A percentile compares a stretch with the other conserved stretches of the same genome.
phyloP scores from a whole-genome alignment of 306 rosid species.

The Mimosa pudica region DNA sequence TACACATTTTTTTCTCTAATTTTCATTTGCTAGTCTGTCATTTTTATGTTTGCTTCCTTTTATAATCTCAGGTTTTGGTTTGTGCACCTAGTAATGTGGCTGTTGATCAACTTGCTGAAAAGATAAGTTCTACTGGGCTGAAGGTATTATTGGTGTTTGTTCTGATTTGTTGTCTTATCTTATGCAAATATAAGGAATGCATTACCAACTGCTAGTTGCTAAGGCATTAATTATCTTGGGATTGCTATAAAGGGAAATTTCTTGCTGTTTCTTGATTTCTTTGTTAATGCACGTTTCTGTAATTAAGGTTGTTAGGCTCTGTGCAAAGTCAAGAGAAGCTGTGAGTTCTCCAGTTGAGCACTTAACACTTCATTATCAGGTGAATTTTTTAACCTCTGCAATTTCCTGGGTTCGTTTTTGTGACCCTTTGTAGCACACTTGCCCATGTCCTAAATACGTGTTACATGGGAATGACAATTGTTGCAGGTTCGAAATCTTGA shows the following conservation, averaged over 20 bases:
- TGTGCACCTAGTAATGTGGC: constrained; percentile 99
- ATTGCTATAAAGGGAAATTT: background rate
- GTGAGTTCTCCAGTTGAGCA: constrained; percentile 99
- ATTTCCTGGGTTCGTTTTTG: background rate
- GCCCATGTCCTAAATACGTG: constrained; percentile 22
- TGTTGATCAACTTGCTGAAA: constrained; percentile 96
- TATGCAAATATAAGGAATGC: background rate
- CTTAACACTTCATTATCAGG: constrained; percentile 98
- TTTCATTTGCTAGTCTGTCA: background rate
- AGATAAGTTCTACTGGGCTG: constrained; percentile 95
- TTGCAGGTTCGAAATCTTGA: constrained; percentile 97
- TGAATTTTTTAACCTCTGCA: constrained; percentile 33
- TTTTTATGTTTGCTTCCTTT: background rate
- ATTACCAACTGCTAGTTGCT: background rate
- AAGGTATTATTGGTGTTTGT: constrained; percentile 62
- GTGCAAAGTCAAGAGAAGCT: constrained; percentile 99
- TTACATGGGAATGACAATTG: constrained; percentile 28
- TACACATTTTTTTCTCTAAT: background rate
- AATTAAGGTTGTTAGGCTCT: constrained; percentile 90
- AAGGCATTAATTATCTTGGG: background rate
- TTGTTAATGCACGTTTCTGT: constrained; percentile 28
- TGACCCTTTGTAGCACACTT: background rate
- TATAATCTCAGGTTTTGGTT: constrained; percentile 76
- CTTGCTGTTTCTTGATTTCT: background rate
- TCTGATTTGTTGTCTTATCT: constrained; percentile 17